phyloP scores from a whole-genome alignment of 1,284 basidiomycete genomes.

The Malassezia slooffiae region DNA sequence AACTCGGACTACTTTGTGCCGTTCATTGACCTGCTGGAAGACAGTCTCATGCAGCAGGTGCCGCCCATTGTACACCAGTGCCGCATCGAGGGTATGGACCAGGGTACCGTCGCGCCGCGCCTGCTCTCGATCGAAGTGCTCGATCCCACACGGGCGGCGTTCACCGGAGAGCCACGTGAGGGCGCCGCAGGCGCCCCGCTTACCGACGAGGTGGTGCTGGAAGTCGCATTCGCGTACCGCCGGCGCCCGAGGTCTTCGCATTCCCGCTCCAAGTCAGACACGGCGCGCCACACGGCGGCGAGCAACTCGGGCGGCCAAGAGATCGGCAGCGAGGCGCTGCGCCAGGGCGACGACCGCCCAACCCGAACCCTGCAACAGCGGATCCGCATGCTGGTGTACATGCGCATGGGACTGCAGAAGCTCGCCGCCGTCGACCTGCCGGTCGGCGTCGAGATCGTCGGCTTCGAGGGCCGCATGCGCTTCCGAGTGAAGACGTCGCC shows the following conservation, averaged over 20 bases:
- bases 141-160: conserved; percentile 17
- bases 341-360: conserved; percentile 2
- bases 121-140: conserved; percentile 31
- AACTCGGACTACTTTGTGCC: conserved; percentile 36
- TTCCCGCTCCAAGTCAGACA: no score
- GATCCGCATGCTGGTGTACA: conserved; percentile 33
- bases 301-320: background rate
- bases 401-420: conserved; percentile 38
- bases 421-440: conserved; percentile 37
- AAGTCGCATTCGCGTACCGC: conserved; percentile 6
- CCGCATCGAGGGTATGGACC: conserved; percentile 39
- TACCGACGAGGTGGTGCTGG: conserved; percentile 4
- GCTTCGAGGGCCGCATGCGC: conserved; percentile 37
- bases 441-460: conserved; percentile 38
- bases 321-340: background rate
- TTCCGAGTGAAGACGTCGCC: conserved; percentile 37
- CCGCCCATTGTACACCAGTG: conserved; percentile 34
- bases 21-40: conserved; percentile 39
- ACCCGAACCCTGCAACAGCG: no score
- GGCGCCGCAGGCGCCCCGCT: no score
- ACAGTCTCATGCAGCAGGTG: conserved; percentile 40
- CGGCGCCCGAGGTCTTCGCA: no score
- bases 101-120: conserved; percentile 29
- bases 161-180: conserved; percentile 11
- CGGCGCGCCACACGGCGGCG: conserved; percentile 4